These are phyloP conservation scores for Tolypocladium tundrense DNA, from an alignment of 2,329 filamentous ascomycete genomes.

Conservation along the genomic window DNA sequence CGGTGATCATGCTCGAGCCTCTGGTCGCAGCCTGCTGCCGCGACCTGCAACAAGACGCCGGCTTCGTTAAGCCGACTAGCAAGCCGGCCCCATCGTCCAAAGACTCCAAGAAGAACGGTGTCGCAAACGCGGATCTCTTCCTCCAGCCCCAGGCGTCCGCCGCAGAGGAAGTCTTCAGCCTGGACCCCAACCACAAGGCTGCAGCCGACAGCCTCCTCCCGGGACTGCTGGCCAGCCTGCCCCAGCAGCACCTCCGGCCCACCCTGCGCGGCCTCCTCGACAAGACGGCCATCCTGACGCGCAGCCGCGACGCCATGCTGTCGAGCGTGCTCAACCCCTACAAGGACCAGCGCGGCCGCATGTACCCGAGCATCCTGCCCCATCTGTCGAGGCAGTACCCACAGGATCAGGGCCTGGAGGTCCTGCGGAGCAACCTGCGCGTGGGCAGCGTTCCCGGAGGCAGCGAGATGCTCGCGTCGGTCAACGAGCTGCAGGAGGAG, in stretches of 20 bases:
- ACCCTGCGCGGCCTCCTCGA: constrained; percentile 67
- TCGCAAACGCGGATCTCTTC: constrained; percentile 64
- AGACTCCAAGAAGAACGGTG: constrained; percentile 27
- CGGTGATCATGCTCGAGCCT: constrained; percentile 50
- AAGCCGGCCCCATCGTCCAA: constrained; percentile 18
- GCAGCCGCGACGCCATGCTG: constrained; percentile 62
- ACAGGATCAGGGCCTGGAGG: constrained; percentile 56
- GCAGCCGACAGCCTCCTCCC: constrained; percentile 55
- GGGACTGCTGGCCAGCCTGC: constrained; percentile 50
- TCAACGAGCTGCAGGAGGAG: constrained; percentile 27
- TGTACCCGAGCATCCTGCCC: constrained; percentile 67
- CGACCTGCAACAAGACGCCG: constrained; percentile 53
- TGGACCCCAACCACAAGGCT: constrained; percentile 35
- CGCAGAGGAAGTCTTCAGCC: constrained; percentile 20
- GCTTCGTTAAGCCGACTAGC: constrained; percentile 31
- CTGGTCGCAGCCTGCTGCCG: constrained; percentile 61
- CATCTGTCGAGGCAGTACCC: constrained; percentile 61
- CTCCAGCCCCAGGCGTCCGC: constrained; percentile 32
- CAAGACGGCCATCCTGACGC: constrained; percentile 64
- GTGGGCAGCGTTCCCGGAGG: constrained; percentile 17
- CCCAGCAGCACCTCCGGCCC: constrained; percentile 57
- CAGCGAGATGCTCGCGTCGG: constrained; percentile 16
- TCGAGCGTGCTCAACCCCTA: constrained; percentile 75
- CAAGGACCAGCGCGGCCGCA: constrained; percentile 50
- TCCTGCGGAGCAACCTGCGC: constrained; percentile 52